Evolutionary conservation across 2,329 filamentous ascomycete species (phyloP), one percentile per base, ranked within the genome.

Genomic region (Talaromyces sp.): DNA sequence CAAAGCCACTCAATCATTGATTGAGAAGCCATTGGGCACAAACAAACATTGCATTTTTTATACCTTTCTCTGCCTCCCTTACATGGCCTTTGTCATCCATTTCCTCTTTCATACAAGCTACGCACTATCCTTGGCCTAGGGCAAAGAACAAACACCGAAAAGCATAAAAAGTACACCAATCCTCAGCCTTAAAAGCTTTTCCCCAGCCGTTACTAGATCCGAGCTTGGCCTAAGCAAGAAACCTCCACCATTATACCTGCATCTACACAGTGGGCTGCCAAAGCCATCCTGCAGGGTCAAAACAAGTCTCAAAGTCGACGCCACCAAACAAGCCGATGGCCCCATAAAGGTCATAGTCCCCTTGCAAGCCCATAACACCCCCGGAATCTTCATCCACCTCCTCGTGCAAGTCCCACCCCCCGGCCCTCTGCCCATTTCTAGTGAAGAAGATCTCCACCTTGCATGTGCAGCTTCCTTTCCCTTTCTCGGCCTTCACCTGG

Each of bases 291-390:
- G 70, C 67, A 44, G 71, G 70, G 54, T 78, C 70, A 64, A 84
- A 83, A 43, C 73, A 76, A 13, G 80, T 76, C 57, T 86, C 82
- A 52, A 86, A 82, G 47, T 86, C 82, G 16, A 85, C 80, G n/a
- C 75, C 80, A 3, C 84, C 84, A 68, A 85, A 86, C 19, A 84
- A 70, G 3, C 84, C 84, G 49, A 87, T 73, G 2, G 84, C 82
- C 37, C 78, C 80, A 65, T 84, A 82, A 40, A 86, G 59, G 66
- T 86, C 84, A 57, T 88, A 61, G 84, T 91, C 66, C 76, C 88
- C 64, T 85, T 90, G 69, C 79, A 91, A 68, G 77, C 88, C 60
- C 81, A 84, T 24, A 77, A 89, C 36, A 79, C 84, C 44, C 75
- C 87, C 61, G 79, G 86, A 53, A 61, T 79, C 76, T 44, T 65